Percentiles rank a stretch among this genome's conserved stretches.
phyloP scores from a whole-genome alignment of 1,284 basidiomycete species.

The Austropuccinia psidii region DNA sequence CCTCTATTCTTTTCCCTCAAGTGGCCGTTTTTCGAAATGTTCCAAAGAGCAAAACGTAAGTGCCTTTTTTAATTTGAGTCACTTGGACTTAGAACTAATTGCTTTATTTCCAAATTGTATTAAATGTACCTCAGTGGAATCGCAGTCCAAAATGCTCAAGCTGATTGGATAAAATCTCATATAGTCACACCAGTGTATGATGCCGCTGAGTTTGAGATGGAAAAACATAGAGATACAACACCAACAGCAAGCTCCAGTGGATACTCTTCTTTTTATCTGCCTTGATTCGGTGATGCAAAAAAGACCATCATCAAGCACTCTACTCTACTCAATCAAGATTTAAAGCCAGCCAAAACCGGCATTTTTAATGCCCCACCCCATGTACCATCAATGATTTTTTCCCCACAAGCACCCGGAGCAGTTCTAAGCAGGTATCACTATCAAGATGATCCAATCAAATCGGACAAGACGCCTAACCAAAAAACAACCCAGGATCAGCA shows the following conservation, averaged over 20 bases:
- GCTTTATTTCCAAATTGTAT: neutral
- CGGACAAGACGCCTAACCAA: neutral
- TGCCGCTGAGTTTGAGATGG: neutral
- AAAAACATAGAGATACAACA: neutral
- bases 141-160: conserved; percentile 13
- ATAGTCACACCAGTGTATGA: neutral
- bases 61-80: neutral
- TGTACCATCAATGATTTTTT: neutral
- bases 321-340: neutral
- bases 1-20: conserved; percentile 21
- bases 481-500: neutral
- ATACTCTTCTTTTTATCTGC: conserved; percentile 23
- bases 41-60: conserved; percentile 11
- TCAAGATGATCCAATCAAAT: neutral
- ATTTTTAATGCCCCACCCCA: conserved; percentile 10
- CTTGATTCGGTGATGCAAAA: conserved; percentile 4
- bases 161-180: conserved; percentile 17
- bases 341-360: neutral
- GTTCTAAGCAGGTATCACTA: conserved; percentile 5
- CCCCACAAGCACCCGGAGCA: conserved; percentile 4
- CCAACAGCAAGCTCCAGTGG: neutral
- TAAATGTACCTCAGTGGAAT: neutral
- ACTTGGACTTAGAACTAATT: neutral
- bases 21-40: conserved; percentile 14
- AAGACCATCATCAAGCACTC: neutral